A percentile compares a stretch with the other conserved stretches of the same genome.
These are phyloP conservation scores for Neonectria faginata DNA, from an alignment of 2,329 filamentous ascomycete genomes.

Conservation along the genomic window DNA sequence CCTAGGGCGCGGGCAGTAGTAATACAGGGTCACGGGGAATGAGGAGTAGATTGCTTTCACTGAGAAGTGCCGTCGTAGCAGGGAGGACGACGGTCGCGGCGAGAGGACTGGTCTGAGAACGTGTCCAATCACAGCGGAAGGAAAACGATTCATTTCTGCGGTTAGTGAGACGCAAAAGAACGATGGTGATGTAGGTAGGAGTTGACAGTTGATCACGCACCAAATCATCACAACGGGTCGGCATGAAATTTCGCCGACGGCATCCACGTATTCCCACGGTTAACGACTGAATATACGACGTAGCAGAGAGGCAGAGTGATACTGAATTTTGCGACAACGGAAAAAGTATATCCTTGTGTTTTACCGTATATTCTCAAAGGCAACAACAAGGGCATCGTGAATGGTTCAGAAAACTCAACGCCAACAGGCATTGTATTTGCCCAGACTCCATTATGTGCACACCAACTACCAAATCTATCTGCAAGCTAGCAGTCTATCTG, in stretches of 20 bases:
- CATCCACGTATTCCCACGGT: neutral
- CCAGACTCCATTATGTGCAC: neutral
- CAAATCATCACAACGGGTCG: neutral
- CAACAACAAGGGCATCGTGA: neutral
- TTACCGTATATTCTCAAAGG: neutral
- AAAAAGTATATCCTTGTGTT: neutral
- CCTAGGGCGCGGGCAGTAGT: conserved; percentile 26
- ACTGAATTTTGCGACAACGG: neutral
- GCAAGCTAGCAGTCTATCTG: conserved; percentile 30
- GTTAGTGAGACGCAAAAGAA: neutral
- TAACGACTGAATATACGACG: no score
- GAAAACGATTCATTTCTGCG: neutral
- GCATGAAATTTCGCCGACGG: neutral
- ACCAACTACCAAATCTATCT: neutral
- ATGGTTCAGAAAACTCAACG: neutral
- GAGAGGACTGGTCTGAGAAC: neutral
- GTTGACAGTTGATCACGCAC: neutral
- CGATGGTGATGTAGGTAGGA: neutral
- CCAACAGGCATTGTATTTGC: conserved; percentile 1
- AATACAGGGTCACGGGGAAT: conserved; percentile 30
- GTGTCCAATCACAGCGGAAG: neutral
- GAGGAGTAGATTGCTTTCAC: conserved; percentile 34
- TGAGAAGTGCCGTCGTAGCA: conserved; percentile 17
- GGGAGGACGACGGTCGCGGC: neutral
- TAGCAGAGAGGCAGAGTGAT: neutral